Base-by-base conservation (phyloP, 495 filamentous ascomycete genomes). In the Parathielavia appendiculata region DNA sequence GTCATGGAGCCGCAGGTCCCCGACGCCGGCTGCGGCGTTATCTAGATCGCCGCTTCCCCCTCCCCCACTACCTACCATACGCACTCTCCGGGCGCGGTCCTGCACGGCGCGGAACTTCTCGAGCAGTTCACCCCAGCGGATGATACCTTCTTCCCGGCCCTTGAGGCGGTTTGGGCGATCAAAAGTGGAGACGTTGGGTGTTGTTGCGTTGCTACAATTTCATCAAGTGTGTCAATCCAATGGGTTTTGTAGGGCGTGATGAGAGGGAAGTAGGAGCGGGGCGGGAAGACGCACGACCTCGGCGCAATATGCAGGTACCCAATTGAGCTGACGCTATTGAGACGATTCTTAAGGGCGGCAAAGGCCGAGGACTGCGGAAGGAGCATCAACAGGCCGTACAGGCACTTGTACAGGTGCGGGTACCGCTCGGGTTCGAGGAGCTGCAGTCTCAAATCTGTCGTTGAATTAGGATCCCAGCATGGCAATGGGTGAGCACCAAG, bases 401-500 rank as follows among this genome's bases (percentile, higher is more conserved):
- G 85, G 71, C 92, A 97, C 76, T 99, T 99, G 75, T 99, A 97
- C 2, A 99, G 79, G 67, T 95, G 89, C 12, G 95, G 95, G 59
- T 93, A 93, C 72, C 87, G 89, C 70, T 97, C 95, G 10, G 95
- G 95, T 68, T 99, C 95, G n/a, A 99, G 86, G 17, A 99, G 85
- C 69, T 99, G 95, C 30, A 99, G 82, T 39, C 95, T 89, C 36
- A 99, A 86, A 70, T 97, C 90, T 93, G 56, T 11, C 13, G 9
- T 30, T 2, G 16, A 13, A 11, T 36, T 13, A 51, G 12, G 16
- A 20, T 32, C 5, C 32, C 5, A 17, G 20, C 32, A 38, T 16
- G 10, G 9, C 11, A 20, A 36, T 8, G 16, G 6, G 26, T 30
- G 3, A 20, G 30, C 35, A 38, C 2, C 9, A 14, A 26, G 46